These are phyloP conservation scores for Albizia julibrissin DNA, from an alignment of 306 rosid species.

Conservation along the genomic window DNA sequence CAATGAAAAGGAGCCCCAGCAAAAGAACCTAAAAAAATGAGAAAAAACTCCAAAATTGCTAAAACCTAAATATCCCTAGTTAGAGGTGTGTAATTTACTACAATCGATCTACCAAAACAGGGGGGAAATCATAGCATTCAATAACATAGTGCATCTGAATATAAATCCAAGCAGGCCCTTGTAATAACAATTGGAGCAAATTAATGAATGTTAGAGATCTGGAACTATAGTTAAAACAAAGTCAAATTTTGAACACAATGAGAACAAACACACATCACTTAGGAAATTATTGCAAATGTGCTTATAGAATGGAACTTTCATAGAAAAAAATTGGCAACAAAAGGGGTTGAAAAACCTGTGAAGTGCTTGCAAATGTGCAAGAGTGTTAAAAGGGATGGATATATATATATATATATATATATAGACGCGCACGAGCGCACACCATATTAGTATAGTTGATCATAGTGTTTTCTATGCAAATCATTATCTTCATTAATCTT, in stretches of 20 bases:
- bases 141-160: neutral
- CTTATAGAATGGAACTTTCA: neutral
- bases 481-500: neutral
- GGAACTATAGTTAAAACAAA: neutral
- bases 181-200: neutral
- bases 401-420: fast-evolving
- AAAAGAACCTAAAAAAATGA: neutral
- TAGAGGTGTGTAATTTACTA: neutral
- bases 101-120: neutral
- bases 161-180: conserved; percentile 15
- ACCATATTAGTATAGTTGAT: neutral
- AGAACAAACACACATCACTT: neutral
- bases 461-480: neutral
- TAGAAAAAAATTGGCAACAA: conserved; percentile 17
- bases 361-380: neutral
- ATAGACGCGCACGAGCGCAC: neutral
- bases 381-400: neutral
- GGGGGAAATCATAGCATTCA: neutral
- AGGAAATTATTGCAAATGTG: neutral
- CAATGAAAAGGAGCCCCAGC: neutral
- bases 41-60: neutral
- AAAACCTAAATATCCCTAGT: neutral
- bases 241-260: neutral
- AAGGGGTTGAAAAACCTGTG: neutral
- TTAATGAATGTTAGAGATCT: neutral